Evolutionary conservation across 2,329 filamentous ascomycete genomes (phyloP).

Genomic region (Colletotrichum lentis): DNA sequence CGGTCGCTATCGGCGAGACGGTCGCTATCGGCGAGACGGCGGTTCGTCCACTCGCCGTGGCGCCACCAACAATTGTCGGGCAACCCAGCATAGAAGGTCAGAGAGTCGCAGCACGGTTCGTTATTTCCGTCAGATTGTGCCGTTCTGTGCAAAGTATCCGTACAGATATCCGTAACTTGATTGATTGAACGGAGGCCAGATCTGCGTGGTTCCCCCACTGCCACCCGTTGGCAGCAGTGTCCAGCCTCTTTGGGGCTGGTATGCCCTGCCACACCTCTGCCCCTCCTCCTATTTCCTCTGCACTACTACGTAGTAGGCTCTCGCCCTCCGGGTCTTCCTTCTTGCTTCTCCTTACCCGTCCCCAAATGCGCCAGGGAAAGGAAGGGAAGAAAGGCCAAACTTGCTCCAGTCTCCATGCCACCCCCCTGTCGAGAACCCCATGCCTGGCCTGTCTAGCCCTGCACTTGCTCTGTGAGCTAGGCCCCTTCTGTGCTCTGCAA

Average conservation of each 20-base stretch:
- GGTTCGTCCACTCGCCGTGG: conserved; percentile 5
- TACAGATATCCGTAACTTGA: too few relatives aligned
- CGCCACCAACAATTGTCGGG: neutral
- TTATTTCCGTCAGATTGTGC: conserved; percentile 2
- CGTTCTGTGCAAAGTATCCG: neutral
- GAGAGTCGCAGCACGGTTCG: neutral
- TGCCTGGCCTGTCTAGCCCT: conserved; percentile 36
- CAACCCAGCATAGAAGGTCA: neutral
- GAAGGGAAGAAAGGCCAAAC: neutral
- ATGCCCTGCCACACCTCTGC: neutral
- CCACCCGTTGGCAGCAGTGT: neutral
- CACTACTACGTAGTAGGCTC: neutral
- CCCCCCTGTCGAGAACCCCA: conserved; percentile 33
- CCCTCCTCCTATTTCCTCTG: neutral
- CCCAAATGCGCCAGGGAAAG: neutral
- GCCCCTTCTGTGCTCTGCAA: conserved; percentile 37
- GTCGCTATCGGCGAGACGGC: conserved; percentile 6
- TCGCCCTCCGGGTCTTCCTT: neutral
- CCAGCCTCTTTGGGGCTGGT: neutral
- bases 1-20: conserved; percentile 26
- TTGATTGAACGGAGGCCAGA: neutral
- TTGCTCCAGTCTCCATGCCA: conserved; percentile 20
- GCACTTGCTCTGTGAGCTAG: conserved; percentile 34
- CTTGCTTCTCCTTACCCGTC: neutral
- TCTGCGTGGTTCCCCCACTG: neutral